A percentile compares a stretch with the other conserved stretches of the same genome.
These are phyloP conservation scores for Phytophthora uliginosa DNA, from an alignment of 352 stramenopile species.

Conservation along the genomic window DNA sequence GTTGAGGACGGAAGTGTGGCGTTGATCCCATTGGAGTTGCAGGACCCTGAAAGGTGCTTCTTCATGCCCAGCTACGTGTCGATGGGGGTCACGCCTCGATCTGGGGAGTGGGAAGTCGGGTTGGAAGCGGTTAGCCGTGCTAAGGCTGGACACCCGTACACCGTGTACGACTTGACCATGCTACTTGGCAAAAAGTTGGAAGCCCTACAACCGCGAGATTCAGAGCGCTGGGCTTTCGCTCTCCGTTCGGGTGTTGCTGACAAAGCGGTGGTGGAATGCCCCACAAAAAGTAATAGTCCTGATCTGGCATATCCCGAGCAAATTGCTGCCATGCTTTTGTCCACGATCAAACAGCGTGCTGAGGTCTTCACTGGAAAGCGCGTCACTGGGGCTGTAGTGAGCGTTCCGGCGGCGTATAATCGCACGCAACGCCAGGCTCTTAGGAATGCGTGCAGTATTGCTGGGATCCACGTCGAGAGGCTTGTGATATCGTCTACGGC, in stretches of 20 bases:
- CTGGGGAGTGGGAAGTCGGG: slow-evolving; percentile 30
- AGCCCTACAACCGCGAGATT: slow-evolving; percentile 16
- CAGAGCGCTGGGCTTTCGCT: slow-evolving; percentile 46
- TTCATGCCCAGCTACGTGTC: slow-evolving; percentile 34
- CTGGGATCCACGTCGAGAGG: slow-evolving; percentile 30
- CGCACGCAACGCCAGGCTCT: slow-evolving; percentile 57
- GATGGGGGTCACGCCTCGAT: slow-evolving; percentile 3
- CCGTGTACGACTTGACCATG: slow-evolving; percentile 41
- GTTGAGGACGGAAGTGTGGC: slow-evolving; percentile 14
- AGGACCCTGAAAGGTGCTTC: slow-evolving; percentile 19
- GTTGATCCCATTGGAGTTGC: slow-evolving; percentile 33
- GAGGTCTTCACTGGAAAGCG: slow-evolving; percentile 30
- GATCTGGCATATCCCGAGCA: slow-evolving; percentile 51
- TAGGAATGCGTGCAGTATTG: slow-evolving; percentile 49
- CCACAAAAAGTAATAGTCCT: background rate
- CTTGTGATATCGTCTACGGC: slow-evolving; percentile 53
- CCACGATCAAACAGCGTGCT: slow-evolving; percentile 44
- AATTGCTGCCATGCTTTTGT: slow-evolving; percentile 51
- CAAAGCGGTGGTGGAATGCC: slow-evolving; percentile 48
- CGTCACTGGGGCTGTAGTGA: slow-evolving; percentile 37
- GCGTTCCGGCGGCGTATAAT: slow-evolving; percentile 49
- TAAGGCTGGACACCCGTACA: slow-evolving; percentile 40
- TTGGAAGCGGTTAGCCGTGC: slow-evolving; percentile 22
- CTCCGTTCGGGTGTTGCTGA: slow-evolving; percentile 32
- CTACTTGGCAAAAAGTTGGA: slow-evolving; percentile 40